Conservation (phyloP, 306 rosid species). For the Senna siamea region DNA sequence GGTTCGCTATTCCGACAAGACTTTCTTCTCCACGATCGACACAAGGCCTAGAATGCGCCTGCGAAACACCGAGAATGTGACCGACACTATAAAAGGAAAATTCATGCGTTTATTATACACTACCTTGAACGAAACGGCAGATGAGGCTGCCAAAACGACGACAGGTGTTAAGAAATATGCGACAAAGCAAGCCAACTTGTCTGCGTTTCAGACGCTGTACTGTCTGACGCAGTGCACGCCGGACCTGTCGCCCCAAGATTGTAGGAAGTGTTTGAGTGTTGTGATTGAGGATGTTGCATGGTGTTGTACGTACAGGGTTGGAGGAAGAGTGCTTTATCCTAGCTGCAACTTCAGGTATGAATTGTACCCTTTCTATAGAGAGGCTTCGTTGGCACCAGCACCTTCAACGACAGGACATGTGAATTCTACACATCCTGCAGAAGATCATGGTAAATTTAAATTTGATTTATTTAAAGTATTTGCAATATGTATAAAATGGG, state of each 20-base stretch:
- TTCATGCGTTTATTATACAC: conserved; percentile 31
- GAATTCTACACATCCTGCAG: conserved; percentile 8
- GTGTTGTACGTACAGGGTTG: conserved; percentile 38
- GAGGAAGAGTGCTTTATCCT: conserved; percentile 41
- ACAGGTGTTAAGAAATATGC: conserved; percentile 39
- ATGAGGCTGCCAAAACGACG: neutral
- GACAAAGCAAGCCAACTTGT: neutral
- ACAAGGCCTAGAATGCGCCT: conserved; percentile 33
- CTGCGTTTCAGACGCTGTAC: conserved; percentile 33
- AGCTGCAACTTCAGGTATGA: conserved; percentile 44
- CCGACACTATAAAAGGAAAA: neutral
- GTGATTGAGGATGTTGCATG: conserved; percentile 33
- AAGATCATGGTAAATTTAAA: neutral
- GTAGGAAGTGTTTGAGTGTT: conserved; percentile 31
- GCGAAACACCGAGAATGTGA: conserved; percentile 23
- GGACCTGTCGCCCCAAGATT: conserved; percentile 24
- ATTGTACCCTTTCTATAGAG: conserved; percentile 37
- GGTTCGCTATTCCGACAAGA: conserved; percentile 36
- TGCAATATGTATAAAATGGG: no score
- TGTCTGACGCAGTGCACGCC: conserved; percentile 45
- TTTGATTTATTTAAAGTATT: no score
- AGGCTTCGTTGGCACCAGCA: neutral
- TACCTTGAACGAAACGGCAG: conserved; percentile 36
- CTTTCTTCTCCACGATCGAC: conserved; percentile 34
- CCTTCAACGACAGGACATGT: neutral